These are phyloP conservation scores for Agrocybe praecox DNA, from an alignment of 768 basidiomycete genomes.

Conservation along the genomic window DNA sequence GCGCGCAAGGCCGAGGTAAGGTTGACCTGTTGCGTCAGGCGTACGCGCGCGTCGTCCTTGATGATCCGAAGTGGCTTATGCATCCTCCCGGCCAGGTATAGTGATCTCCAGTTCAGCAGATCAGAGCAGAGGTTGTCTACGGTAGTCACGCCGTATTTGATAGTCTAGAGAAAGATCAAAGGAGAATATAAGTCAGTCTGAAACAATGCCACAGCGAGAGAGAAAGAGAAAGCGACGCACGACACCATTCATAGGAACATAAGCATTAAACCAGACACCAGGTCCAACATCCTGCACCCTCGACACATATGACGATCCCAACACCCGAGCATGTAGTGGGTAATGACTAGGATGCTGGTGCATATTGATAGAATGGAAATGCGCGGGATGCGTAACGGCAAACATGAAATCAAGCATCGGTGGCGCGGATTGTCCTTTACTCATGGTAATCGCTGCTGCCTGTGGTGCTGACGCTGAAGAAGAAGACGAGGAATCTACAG, in stretches of 20 bases:
- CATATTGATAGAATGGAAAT: slow-evolving; percentile 97
- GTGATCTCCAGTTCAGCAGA: slow-evolving; percentile 87
- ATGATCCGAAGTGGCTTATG: slow-evolving; percentile 97
- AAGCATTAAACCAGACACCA: slow-evolving; percentile 96
- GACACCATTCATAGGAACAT: slow-evolving; percentile 80
- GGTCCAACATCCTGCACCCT: slow-evolving; percentile 75
- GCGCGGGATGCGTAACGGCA: slow-evolving; percentile 89
- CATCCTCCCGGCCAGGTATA: slow-evolving; percentile 95
- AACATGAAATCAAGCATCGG: slow-evolving; percentile 98
- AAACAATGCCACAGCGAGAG: background rate
- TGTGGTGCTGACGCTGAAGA: background rate
- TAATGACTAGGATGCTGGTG: slow-evolving; percentile 91
- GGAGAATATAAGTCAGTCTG: slow-evolving; percentile 3
- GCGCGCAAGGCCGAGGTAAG: slow-evolving; percentile 87
- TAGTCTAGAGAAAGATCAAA: slow-evolving; percentile 53
- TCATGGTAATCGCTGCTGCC: background rate
- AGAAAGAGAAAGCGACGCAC: slow-evolving; percentile 32
- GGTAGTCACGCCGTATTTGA: slow-evolving; percentile 97
- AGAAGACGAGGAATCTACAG: slow-evolving; percentile 4
- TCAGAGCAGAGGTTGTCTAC: slow-evolving; percentile 89
- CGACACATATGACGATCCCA: slow-evolving; percentile 85
- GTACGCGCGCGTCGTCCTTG: slow-evolving; percentile 89
- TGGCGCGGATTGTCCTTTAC: slow-evolving; percentile 26
- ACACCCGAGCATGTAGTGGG: slow-evolving; percentile 78
- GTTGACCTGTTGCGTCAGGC: slow-evolving; percentile 93